Evolutionary conservation across 352 stramenopile genomes (phyloP).

Genomic region (Phytophthora lateralis): DNA sequence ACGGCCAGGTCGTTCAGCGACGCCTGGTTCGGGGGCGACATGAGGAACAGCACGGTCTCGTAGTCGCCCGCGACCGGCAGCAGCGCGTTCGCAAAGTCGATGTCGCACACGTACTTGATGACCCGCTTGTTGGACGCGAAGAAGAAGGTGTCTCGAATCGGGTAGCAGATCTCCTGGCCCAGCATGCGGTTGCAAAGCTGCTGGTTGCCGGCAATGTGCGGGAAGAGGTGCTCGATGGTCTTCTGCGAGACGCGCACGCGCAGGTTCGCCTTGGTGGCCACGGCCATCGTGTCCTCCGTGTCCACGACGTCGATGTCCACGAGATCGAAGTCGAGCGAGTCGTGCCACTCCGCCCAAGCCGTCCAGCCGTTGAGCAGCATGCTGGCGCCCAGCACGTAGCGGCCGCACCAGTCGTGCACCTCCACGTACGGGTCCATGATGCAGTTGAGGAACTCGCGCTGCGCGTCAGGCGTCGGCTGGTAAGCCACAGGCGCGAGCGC

Average conservation of each 20-base stretch:
- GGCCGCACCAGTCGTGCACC: slow-evolving; percentile 52
- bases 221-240: slow-evolving; percentile 51
- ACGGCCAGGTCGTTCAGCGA: slow-evolving; percentile 45
- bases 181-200: slow-evolving; percentile 34
- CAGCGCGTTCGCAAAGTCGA: slow-evolving; percentile 46
- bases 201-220: slow-evolving; percentile 34
- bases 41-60: slow-evolving; percentile 42
- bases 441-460: slow-evolving; percentile 48
- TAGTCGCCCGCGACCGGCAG: slow-evolving; percentile 38
- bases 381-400: slow-evolving; percentile 34
- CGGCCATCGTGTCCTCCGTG: slow-evolving; percentile 37
- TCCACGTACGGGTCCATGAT: slow-evolving; percentile 49
- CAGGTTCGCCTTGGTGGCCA: slow-evolving; percentile 43
- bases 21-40: slow-evolving; percentile 37
- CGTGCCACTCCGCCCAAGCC: slow-evolving; percentile 48
- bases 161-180: slow-evolving; percentile 45
- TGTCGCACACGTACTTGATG: slow-evolving; percentile 52
- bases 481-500: slow-evolving; percentile 13
- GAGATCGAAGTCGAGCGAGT: slow-evolving; percentile 40
- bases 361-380: slow-evolving; percentile 47
- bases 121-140: slow-evolving; percentile 45
- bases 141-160: slow-evolving; percentile 52
- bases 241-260: slow-evolving; percentile 41
- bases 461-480: slow-evolving; percentile 31
- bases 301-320: slow-evolving; percentile 46